These are phyloP conservation scores for Phytophthora litchii DNA, from an alignment of 352 stramenopile species.

Conservation along the genomic window DNA sequence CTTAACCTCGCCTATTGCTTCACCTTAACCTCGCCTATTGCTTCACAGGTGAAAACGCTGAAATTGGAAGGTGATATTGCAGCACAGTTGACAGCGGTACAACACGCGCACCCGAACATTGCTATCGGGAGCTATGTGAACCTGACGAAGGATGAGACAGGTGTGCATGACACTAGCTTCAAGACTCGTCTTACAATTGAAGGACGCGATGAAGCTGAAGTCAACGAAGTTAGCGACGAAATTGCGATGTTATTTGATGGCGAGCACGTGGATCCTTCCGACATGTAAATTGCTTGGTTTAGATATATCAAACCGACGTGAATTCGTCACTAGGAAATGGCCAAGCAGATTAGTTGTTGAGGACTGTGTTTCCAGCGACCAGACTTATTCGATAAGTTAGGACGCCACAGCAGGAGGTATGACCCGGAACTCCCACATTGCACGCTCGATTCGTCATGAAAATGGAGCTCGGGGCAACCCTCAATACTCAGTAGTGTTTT, in stretches of 20 bases:
- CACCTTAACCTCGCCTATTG: slow-evolving; percentile 12
- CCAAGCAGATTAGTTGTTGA: too few relatives aligned
- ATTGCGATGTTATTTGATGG: slow-evolving; percentile 43
- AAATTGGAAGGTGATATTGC: slow-evolving; percentile 75
- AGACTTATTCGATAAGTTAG: too few relatives aligned
- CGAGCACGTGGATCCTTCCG: slow-evolving; percentile 10
- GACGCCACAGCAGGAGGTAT: too few relatives aligned
- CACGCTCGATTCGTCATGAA: too few relatives aligned
- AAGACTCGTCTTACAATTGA: slow-evolving; percentile 78
- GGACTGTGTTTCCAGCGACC: too few relatives aligned
- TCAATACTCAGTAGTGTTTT: too few relatives aligned
- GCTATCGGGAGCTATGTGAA: slow-evolving; percentile 89
- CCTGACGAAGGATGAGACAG: slow-evolving; percentile 64
- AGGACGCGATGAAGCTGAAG: slow-evolving; percentile 52
- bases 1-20: slow-evolving; percentile 8
- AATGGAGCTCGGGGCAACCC: too few relatives aligned
- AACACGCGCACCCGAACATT: slow-evolving; percentile 70
- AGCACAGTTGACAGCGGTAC: slow-evolving; percentile 59
- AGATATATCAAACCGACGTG: too few relatives aligned
- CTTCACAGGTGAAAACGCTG: slow-evolving; percentile 68
- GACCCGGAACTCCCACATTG: too few relatives aligned
- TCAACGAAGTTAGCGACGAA: slow-evolving; percentile 57
- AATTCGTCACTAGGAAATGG: too few relatives aligned
- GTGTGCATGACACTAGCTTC: slow-evolving; percentile 58
- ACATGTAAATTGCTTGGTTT: slow-evolving; percentile 17